Conservation (phyloP, 805 yeast species). For the Metschnikowia similis region DNA sequence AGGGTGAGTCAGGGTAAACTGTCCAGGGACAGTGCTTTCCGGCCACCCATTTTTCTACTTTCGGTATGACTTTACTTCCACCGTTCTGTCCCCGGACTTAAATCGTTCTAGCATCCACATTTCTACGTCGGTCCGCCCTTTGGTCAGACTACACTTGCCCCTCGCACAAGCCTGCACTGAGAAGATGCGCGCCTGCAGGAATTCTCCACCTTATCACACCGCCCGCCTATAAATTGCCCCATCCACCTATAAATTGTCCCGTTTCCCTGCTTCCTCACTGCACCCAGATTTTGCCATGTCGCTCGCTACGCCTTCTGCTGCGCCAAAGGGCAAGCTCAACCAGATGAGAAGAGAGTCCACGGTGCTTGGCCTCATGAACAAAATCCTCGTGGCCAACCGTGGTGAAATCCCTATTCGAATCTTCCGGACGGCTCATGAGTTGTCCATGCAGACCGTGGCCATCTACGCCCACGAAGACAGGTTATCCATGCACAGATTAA, state of each 20-base stretch:
- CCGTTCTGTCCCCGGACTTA: too few species aligned
- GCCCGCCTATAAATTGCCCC: slow-evolving; percentile 1
- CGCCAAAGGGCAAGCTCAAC: slow-evolving; percentile 23
- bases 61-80: too few species aligned
- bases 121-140: too few species aligned
- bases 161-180: slow-evolving; percentile 1
- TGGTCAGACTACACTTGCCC: background rate
- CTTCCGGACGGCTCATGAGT: slow-evolving; percentile 95
- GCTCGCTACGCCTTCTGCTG: background rate
- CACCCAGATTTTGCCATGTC: background rate
- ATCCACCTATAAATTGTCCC: background rate
- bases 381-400: slow-evolving; percentile 77
- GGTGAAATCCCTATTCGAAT: slow-evolving; percentile 86
- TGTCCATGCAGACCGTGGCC: slow-evolving; percentile 96
- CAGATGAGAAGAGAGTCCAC: slow-evolving; percentile 41
- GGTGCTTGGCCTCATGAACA: slow-evolving; percentile 45
- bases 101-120: too few species aligned
- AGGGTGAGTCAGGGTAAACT: background rate
- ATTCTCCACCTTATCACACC: slow-evolving; percentile 1
- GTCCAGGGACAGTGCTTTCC: background rate
- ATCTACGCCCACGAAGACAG: slow-evolving; percentile 95
- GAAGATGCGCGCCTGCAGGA: slow-evolving; percentile 3
- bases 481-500: slow-evolving; percentile 88
- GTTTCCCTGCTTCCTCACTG: background rate
- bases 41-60: background rate